These are phyloP conservation scores for Scedosporium minutisporum DNA, from an alignment of 2,329 filamentous ascomycete species.

Conservation along the genomic window DNA sequence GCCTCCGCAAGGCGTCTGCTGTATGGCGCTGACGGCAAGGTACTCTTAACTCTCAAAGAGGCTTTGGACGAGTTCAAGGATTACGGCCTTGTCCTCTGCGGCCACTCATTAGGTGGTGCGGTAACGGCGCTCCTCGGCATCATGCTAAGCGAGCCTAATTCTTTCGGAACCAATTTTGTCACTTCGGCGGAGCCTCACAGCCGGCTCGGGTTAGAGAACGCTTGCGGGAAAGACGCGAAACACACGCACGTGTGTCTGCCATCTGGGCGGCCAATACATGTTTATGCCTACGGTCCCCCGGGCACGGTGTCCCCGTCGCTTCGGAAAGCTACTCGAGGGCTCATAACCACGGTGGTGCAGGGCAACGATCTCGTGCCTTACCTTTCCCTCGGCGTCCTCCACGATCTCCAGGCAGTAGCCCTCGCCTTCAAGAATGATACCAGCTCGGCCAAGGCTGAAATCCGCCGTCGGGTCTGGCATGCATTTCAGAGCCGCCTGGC, in stretches of 20 bases:
- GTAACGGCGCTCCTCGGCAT: slow-evolving; percentile 62
- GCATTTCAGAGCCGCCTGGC: slow-evolving; percentile 52
- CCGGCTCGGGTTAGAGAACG: slow-evolving; percentile 22
- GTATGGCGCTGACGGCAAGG: slow-evolving; percentile 56
- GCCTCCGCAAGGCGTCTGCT: slow-evolving; percentile 59
- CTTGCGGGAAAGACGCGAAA: slow-evolving; percentile 5
- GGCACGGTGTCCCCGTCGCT: slow-evolving; percentile 63
- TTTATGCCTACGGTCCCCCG: slow-evolving; percentile 70
- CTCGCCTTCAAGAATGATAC: slow-evolving; percentile 65
- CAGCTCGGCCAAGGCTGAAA: slow-evolving; percentile 55
- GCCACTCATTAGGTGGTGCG: slow-evolving; percentile 59
- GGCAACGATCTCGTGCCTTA: slow-evolving; percentile 65
- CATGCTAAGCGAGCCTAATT: slow-evolving; percentile 51
- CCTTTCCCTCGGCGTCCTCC: slow-evolving; percentile 62
- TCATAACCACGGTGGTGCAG: slow-evolving; percentile 67
- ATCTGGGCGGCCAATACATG: slow-evolving; percentile 61
- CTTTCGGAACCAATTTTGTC: slow-evolving; percentile 45
- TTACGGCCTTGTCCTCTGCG: slow-evolving; percentile 61
- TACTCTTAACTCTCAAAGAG: slow-evolving; percentile 55
- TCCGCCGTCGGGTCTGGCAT: slow-evolving; percentile 57
- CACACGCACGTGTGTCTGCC: slow-evolving; percentile 43
- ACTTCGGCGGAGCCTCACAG: slow-evolving; percentile 44
- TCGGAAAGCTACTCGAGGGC: slow-evolving; percentile 58
- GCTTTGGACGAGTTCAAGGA: slow-evolving; percentile 57
- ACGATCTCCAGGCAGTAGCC: slow-evolving; percentile 65